phyloP scores from a whole-genome alignment of 257 asterid species.

The Lithospermum erythrorhizon region DNA sequence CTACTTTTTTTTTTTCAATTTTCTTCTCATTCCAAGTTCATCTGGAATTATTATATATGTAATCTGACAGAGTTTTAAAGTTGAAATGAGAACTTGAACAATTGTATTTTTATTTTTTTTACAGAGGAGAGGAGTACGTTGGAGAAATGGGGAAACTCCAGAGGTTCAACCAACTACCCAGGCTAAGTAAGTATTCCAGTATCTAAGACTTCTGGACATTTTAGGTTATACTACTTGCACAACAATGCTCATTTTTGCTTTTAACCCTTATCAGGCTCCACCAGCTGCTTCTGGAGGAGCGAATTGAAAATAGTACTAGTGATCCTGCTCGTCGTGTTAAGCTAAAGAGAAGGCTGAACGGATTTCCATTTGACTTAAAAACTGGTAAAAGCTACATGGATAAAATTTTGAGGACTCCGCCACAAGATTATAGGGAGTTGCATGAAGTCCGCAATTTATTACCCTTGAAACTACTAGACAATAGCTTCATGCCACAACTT shows the following conservation, averaged over 20 bases:
- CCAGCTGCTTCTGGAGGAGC: slow-evolving; percentile 76
- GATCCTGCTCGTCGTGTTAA: slow-evolving; percentile 51
- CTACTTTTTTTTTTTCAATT: no score
- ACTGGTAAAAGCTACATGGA: slow-evolving; percentile 86
- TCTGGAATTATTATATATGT: no score
- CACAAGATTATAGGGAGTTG: slow-evolving; percentile 57
- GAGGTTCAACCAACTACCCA: slow-evolving; percentile 52
- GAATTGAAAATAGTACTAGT: slow-evolving; percentile 40
- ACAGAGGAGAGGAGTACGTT: slow-evolving; percentile 70
- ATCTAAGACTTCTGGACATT: slow-evolving; percentile 7
- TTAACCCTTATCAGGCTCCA: slow-evolving; percentile 51
- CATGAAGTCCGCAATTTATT: slow-evolving; percentile 36
- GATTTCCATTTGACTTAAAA: slow-evolving; percentile 61
- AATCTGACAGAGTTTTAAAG: no score
- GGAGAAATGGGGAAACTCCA: slow-evolving; percentile 67
- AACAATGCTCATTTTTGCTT: background rate
- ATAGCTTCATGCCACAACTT: slow-evolving; percentile 23
- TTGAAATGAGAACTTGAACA: background rate
- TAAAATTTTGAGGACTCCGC: slow-evolving; percentile 43
- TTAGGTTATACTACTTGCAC: background rate
- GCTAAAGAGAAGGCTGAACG: slow-evolving; percentile 73
- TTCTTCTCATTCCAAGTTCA: no score
- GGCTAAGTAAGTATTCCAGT: slow-evolving; percentile 58
- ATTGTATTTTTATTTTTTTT: background rate
- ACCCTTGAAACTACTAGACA: slow-evolving; percentile 15